Conservation (phyloP, 331 rosid species). For the Rhamnella rubrinervis region DNA sequence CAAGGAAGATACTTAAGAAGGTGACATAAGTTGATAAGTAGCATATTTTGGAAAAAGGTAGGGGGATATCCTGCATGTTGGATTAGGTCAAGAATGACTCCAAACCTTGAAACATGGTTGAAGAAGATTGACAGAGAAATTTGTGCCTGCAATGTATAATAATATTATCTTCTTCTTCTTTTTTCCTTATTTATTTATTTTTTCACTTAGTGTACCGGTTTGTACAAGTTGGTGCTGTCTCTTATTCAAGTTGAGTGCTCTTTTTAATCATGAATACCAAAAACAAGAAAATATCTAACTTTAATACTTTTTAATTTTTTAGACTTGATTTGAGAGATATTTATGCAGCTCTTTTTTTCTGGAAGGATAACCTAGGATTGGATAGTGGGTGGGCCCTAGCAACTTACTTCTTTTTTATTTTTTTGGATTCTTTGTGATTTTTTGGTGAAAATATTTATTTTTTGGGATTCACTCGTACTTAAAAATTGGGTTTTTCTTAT, state of each 20-base stretch:
- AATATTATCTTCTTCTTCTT: too few species aligned
- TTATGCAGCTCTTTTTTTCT: neutral
- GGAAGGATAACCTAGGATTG: neutral
- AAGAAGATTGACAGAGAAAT: neutral
- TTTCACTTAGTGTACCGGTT: neutral
- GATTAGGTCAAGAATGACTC: conserved; percentile 8
- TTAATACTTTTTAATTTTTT: conserved; percentile 28
- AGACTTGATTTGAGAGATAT: conserved; percentile 6
- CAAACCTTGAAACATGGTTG: conserved; percentile 7
- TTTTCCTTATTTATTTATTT: too few species aligned
- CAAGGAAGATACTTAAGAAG: conserved; percentile 8
- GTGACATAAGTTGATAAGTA: conserved; percentile 30
- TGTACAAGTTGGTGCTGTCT: too few species aligned
- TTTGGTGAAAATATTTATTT: too few species aligned
- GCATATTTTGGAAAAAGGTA: conserved; percentile 22
- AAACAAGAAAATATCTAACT: conserved; percentile 18
- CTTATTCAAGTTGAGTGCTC: conserved; percentile 17
- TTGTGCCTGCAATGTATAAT: too few species aligned
- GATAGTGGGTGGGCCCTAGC: neutral
- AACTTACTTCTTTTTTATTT: neutral
- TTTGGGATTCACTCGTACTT: neutral
- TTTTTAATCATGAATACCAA: neutral
- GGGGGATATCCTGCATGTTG: conserved; percentile 16
- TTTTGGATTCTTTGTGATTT: too few species aligned
- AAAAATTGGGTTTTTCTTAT: too few species aligned